Evolutionary conservation across 306 rosid genomes (phyloP).

Genomic region (Spatholobus suberectus): DNA sequence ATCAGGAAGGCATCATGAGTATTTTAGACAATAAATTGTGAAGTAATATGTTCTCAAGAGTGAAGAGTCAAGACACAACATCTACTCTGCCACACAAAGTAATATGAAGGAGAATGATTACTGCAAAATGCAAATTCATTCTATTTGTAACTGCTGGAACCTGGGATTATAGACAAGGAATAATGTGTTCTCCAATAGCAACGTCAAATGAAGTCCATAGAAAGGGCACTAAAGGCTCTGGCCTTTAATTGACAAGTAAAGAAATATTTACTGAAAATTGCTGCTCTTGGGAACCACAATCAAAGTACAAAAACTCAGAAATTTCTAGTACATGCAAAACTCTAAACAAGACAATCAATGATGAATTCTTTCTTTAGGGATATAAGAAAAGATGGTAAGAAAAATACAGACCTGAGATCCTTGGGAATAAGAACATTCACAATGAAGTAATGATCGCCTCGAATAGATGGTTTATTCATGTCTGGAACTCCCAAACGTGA

Average conservation of each 20-base stretch:
- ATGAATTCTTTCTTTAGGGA: neutral
- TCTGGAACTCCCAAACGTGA: slow-evolving; percentile 79
- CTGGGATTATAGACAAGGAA: neutral
- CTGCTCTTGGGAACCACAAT: neutral
- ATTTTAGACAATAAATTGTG: neutral
- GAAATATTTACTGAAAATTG: slow-evolving; percentile 20
- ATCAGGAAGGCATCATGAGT: neutral
- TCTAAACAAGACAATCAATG: slow-evolving; percentile 3
- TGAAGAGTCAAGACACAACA: neutral
- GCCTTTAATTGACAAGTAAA: neutral
- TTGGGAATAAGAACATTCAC: slow-evolving; percentile 85
- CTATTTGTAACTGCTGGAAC: neutral
- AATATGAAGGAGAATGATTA: slow-evolving; percentile 9
- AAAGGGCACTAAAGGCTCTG: neutral
- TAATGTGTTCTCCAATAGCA: neutral
- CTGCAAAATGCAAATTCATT: neutral
- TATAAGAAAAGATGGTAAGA: slow-evolving; percentile 13
- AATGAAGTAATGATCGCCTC: slow-evolving; percentile 88
- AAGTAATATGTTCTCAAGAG: slow-evolving; percentile 19
- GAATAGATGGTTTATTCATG: slow-evolving; percentile 73
- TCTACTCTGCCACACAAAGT: neutral
- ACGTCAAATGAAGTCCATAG: neutral
- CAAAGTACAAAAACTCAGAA: slow-evolving; percentile 12
- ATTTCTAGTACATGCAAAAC: neutral
- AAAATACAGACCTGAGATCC: slow-evolving; percentile 65